Evolutionary conservation across 805 yeast genomes (phyloP).

Genomic region (Ogataea glucozyma): DNA sequence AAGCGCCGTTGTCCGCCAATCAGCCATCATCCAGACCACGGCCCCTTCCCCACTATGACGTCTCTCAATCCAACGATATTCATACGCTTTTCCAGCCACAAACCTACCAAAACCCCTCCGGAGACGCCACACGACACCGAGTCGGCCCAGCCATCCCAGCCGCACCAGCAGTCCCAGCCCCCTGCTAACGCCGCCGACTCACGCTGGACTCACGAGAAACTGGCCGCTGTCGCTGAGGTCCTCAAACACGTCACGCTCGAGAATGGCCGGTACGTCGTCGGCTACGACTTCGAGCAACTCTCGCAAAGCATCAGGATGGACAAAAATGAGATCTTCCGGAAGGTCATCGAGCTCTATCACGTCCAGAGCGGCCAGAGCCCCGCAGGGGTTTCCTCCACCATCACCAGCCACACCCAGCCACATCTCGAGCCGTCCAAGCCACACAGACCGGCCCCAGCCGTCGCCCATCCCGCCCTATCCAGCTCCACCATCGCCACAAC

Average conservation of each 20-base stretch:
- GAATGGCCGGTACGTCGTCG: slow-evolving; percentile 20
- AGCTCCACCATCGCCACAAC: slow-evolving; percentile 12
- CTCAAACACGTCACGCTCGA: slow-evolving; percentile 16
- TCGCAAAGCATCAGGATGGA: slow-evolving; percentile 15
- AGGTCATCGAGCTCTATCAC: slow-evolving; percentile 28
- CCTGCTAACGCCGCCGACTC: not conserved
- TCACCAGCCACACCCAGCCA: too few species aligned
- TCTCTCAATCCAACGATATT: slow-evolving; percentile 7
- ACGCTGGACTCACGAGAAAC: slow-evolving; percentile 24
- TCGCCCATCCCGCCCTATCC: not conserved
- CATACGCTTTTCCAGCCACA: slow-evolving; percentile 9
- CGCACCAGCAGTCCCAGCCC: not conserved
- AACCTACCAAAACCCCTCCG: too few species aligned
- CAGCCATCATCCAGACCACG: too few species aligned
- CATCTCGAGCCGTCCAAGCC: too few species aligned
- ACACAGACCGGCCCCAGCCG: not conserved
- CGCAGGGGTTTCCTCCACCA: not conserved
- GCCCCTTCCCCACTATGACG: too few species aligned
- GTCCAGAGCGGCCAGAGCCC: slow-evolving; percentile 1
- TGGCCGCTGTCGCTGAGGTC: slow-evolving; percentile 16
- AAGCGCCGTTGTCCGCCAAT: too few species aligned
- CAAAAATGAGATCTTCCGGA: slow-evolving; percentile 22
- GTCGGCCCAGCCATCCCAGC: not conserved
- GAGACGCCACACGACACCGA: not conserved
- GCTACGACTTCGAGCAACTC: slow-evolving; percentile 25